phyloP scores from a whole-genome alignment of 106 monocot species.

The Phalaenopsis equestris region DNA sequence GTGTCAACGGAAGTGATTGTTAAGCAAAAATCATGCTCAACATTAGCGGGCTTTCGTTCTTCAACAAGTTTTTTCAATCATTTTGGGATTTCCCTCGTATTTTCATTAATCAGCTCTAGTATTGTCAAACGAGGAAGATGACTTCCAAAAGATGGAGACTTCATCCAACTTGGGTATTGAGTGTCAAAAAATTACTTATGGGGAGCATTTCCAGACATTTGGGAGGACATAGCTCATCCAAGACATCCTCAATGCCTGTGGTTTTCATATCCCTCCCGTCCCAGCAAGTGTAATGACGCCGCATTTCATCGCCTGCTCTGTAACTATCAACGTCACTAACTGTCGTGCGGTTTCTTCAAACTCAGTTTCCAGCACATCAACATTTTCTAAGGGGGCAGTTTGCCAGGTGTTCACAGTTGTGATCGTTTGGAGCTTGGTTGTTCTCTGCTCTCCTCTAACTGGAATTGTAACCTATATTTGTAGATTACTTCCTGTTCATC shows the following conservation, averaged over 20 bases:
- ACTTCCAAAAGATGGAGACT: neutral
- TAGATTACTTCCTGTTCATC: neutral
- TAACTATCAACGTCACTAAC: neutral
- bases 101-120: too few species aligned
- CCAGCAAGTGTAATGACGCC: slow-evolving; percentile 22
- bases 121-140: neutral
- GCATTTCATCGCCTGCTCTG: neutral
- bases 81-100: too few species aligned
- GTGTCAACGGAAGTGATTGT: too few species aligned
- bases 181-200: neutral
- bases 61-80: too few species aligned
- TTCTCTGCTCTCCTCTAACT: neutral
- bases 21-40: too few species aligned
- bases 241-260: neutral
- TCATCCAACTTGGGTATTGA: slow-evolving; percentile 8
- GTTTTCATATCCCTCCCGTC: slow-evolving; percentile 45
- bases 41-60: too few species aligned
- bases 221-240: slow-evolving; percentile 3
- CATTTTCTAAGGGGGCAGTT: neutral
- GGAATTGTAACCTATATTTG: neutral
- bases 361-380: neutral
- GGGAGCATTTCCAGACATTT: neutral
- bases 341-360: neutral
- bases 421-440: neutral
- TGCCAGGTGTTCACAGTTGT: neutral